Base-by-base conservation (phyloP, 148 eudicot genomes). In the Spergularia bocconei region DNA sequence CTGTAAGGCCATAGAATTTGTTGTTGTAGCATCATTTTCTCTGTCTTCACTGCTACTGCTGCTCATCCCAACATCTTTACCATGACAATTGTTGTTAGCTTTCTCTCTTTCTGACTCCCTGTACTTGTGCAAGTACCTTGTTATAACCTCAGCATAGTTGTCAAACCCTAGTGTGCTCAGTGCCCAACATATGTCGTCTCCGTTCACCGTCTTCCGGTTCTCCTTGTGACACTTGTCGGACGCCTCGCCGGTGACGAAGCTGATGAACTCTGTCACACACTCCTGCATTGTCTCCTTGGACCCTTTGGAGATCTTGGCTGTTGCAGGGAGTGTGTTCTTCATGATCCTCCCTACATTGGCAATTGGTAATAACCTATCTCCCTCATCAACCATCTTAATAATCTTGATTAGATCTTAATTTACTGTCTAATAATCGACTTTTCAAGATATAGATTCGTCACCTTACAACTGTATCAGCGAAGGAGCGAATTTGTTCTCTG, bases 171-270 rank as follows among this genome's bases (percentile, higher is more conserved):
- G 84, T 7, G 87, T 73, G 73, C 83, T 80, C 23, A 87, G 81
- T 76, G 91, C 88, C 91, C 91, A 87, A 23, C 84, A 76, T 29
- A 87, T 76, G 62, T 85, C 91, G 13, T 87, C 91, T 7, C 91
- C 91, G 54, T 80, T 87, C 4, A 87, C 82, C 29, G 88, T 87
- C 81, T 87, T 87, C 16, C 91, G 80, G 25, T 87, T 87, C 85
- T 87, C 91, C 84, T 82, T 85, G 67, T 83, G 88, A 76, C 91
- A 87, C 88, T 85, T 87, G 41, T 87, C 88, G 0, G 88, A 83
- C 0, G 91, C 91, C 50, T 87, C 88, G 0, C 88, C 81, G 0
- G 91, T 87, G 17, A 87, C 87, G 4, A 87, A 87, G 73, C 91
- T 80, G 60, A 87, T 80, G 84, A 87, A 87, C 83, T 87, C 91